phyloP scores from a whole-genome alignment of 2,329 filamentous ascomycete species.

The Podosphaera xanthii region DNA sequence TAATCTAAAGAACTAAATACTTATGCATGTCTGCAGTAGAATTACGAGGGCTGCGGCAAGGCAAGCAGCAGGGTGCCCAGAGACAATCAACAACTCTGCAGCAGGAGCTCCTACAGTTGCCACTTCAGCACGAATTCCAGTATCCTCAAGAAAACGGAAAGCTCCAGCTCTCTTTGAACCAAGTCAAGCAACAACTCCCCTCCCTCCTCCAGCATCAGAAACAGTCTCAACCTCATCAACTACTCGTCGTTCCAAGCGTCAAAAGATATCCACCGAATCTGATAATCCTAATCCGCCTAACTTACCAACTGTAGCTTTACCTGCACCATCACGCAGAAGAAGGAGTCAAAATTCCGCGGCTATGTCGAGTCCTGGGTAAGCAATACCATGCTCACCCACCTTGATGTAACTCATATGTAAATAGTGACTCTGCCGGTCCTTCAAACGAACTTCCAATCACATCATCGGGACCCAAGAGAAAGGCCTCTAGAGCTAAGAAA shows the following conservation, averaged over 20 bases:
- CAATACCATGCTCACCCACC: slow-evolving; percentile 1
- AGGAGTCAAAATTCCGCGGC: slow-evolving; percentile 36
- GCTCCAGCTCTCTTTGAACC: slow-evolving; percentile 27
- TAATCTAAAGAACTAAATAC: slow-evolving; percentile 5
- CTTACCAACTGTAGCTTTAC: slow-evolving; percentile 18
- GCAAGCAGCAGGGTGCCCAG: slow-evolving; percentile 42
- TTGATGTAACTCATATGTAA: slow-evolving; percentile 9
- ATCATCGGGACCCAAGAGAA: slow-evolving; percentile 42
- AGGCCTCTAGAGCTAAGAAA: slow-evolving; percentile 51
- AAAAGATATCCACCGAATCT: slow-evolving; percentile 35
- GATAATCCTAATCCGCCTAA: slow-evolving; percentile 15
- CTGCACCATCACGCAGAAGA: slow-evolving; percentile 25
- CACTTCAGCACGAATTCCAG: slow-evolving; percentile 22
- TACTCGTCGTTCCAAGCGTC: slow-evolving; percentile 45
- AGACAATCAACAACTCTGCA: slow-evolving; percentile 18
- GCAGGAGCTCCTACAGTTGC: slow-evolving; percentile 10
- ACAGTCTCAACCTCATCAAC: slow-evolving; percentile 18
- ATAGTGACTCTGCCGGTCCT: slow-evolving; percentile 38
- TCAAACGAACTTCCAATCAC: slow-evolving; percentile 30
- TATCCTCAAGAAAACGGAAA: slow-evolving; percentile 55
- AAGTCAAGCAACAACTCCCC: slow-evolving; percentile 20
- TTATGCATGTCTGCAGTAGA: slow-evolving; percentile 39
- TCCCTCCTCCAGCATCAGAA: slow-evolving; percentile 7
- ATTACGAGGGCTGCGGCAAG: slow-evolving; percentile 86
- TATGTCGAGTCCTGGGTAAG: slow-evolving; percentile 57